Conservation (phyloP, 306 rosid species). For the Vicia sativa region DNA sequence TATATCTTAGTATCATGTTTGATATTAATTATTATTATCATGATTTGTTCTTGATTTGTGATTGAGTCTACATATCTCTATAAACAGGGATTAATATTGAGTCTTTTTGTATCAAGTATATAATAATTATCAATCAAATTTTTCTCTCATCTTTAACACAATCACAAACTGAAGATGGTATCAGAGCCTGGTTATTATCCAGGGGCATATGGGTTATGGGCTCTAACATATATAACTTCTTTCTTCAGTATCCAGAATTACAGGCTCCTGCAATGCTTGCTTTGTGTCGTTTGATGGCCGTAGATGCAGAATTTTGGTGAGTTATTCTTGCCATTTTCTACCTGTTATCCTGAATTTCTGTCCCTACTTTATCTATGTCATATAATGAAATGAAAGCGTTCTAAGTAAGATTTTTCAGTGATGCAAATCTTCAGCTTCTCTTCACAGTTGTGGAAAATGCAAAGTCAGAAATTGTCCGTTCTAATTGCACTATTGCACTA, state of each 20-base stretch:
- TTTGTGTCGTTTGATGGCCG: conserved; percentile 87
- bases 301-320: conserved; percentile 93
- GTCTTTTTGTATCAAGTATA: no score
- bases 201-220: no score
- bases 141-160: no score
- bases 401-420: conserved; percentile 56
- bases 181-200: no score
- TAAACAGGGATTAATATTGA: no score
- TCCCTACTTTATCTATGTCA: conserved; percentile 12
- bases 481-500: conserved; percentile 89
- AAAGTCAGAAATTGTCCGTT: conserved; percentile 84
- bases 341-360: neutral
- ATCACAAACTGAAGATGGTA: no score
- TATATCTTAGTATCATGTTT: no score
- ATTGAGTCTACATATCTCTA: no score
- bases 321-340: conserved; percentile 34
- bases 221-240: conserved; percentile 6
- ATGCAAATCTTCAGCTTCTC: conserved; percentile 90
- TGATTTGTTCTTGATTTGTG: no score
- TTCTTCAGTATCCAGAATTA: conserved; percentile 82
- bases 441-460: conserved; percentile 88
- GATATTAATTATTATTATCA: no score
- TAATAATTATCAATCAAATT: no score
- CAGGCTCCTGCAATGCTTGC: conserved; percentile 98
- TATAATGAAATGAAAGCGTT: conserved; percentile 24